Base-by-base conservation (phyloP, 805 yeast species). In the Saccharomycopsis sp. region DNA sequence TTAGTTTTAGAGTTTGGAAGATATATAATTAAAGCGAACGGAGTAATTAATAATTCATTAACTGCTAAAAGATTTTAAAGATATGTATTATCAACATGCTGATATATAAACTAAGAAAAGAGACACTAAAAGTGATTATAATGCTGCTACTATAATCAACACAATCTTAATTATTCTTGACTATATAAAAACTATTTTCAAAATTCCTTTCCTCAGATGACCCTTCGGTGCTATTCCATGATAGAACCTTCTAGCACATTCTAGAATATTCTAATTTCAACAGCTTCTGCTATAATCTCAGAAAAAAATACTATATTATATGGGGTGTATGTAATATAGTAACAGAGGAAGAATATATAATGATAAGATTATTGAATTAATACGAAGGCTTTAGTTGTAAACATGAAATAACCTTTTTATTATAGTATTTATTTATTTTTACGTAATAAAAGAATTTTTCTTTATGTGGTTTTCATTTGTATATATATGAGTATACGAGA, bases 301-400 rank as follows among this genome's bases (percentile, higher is more conserved):
- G 29, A 20, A 13, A 20, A 17, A 21, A 14, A 37, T 20, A 37
- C 16, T n/a, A 20, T 11, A 21, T 21, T 37, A 37, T 9, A 37
- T 20, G 9, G 13, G 9, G 16, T n/a, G n/a, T n/a, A n/a, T 11
- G 9, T 20, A 11, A 13, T 37, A 11, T 37, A 37, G 11, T 13
- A 37, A 37, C 9, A 37, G 40, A 37, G 16, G 9, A 13, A 37
- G 16, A 24, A 37, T 37, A 13, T 37, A n/a, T 37, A 17, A 37
- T n/a, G 16, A 37, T 13, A n/a, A n/a, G n/a, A 24, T 21, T 8
- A 17, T 11, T 37, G 40, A 37, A 23, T 37, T 37, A 16, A 17
- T 11, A 37, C 40, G 9, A 23, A 24, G 13, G n/a, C 40, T 37
- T 27, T 27, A 27, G n/a, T 27, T 27, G n/a, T 27, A 11, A n/a